These are phyloP conservation scores for Aspergillus fructus DNA, from an alignment of 2,329 filamentous ascomycete genomes.

Conservation along the genomic window DNA sequence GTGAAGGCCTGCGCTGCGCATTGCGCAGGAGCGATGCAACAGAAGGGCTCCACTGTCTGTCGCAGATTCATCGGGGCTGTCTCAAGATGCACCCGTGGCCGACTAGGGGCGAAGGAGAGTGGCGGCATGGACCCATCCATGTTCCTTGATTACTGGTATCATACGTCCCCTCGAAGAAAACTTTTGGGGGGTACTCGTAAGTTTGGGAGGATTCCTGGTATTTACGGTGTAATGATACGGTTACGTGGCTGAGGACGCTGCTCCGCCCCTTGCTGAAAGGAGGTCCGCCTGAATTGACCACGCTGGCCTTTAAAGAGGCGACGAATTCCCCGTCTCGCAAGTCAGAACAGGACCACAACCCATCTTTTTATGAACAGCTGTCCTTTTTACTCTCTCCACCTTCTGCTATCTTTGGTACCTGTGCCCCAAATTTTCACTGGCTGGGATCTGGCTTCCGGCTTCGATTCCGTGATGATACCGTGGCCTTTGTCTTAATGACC, in stretches of 20 bases:
- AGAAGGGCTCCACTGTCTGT: constrained; percentile 4
- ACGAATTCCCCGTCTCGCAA: constrained; percentile 16
- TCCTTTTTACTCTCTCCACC: constrained; percentile 28
- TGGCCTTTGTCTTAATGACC: constrained; percentile 28
- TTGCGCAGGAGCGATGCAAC: background rate
- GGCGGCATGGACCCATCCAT: background rate
- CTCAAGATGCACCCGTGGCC: background rate
- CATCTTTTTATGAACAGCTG: constrained; percentile 32
- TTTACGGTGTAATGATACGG: constrained; percentile 14
- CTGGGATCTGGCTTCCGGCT: constrained; percentile 28
- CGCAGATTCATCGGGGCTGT: background rate
- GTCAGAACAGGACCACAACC: constrained; percentile 7
- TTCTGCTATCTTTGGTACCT: constrained; percentile 14
- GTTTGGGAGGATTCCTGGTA: background rate
- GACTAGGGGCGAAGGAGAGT: background rate
- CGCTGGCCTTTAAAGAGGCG: constrained; percentile 43
- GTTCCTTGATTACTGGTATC: background rate
- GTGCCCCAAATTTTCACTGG: constrained; percentile 9
- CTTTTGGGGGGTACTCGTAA: background rate
- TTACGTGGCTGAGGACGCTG: constrained; percentile 20
- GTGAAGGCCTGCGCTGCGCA: background rate
- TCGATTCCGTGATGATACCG: constrained; percentile 36
- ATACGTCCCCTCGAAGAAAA: background rate
- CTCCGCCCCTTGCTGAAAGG: constrained; percentile 20
- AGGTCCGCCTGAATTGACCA: constrained; percentile 29